Base-by-base conservation (phyloP, 306 rosid species). In the Calophaca sinica region DNA sequence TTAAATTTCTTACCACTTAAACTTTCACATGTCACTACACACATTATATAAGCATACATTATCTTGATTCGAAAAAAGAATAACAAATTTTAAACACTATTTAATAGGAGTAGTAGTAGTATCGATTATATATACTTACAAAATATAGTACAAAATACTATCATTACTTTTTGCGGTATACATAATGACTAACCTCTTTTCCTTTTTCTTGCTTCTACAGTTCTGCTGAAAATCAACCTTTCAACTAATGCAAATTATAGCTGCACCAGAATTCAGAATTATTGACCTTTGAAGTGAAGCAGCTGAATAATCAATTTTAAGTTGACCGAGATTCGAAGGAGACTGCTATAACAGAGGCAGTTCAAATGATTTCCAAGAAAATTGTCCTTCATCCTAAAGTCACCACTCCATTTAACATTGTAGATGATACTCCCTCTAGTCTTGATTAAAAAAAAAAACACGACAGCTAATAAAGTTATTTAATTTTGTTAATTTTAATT, bases 301-400 rank as follows among this genome's bases (percentile, higher is more conserved):
- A 70, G 57, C 63, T 51, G 26, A 70, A 20, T 52, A 41, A 52
- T 49, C 38, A 7, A 54, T 45, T 66, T 64, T 28, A 46, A n/a
- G 53, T 62, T 74, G 20, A 11, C 31, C 62, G 9, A 35, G 13
- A 66, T 35, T 38, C 29, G 74, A 32, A 70, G 55, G 42, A 45
- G 66, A 76, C 41, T 55, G 38, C 73, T 4, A 6, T 12, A 38
- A 38, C 14, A 63, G 58, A 13, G 32, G 74, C 58, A 38, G 35
- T 46, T 71, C 55, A 66, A 49, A 68, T 55, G 26, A 79, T 62
- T 73, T 54, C 66, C 73, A 72, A 62, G 63, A 50, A 74, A 62
- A 7, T 62, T 63, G 54, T 64, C 70, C 45, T 38, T 72, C 15
- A 26, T 51, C 70, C 50, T 38, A 32, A 5, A 60, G 15, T 20